Percentiles rank a stretch among this genome's conserved stretches.
Evolutionary conservation across 805 yeast species (phyloP).

Genomic region (Spathaspora passalidarum): DNA sequence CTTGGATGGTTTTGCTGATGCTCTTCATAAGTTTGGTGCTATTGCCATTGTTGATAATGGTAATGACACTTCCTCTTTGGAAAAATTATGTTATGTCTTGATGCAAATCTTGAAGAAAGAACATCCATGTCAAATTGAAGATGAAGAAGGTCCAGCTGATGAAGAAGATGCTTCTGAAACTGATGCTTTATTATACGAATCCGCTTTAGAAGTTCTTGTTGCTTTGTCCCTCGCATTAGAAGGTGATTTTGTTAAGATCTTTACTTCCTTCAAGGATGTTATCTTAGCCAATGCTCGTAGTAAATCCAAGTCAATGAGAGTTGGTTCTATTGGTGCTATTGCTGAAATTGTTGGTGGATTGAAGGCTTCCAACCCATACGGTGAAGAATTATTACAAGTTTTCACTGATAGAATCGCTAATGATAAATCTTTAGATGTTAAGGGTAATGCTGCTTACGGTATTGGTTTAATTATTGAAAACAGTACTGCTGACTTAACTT

Average conservation of each 20-base stretch:
- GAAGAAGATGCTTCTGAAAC: constrained; percentile 47
- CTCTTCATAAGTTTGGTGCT: constrained; percentile 69
- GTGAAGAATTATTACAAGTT: constrained; percentile 66
- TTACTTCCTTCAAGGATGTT: constrained; percentile 66
- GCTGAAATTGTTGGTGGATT: constrained; percentile 86
- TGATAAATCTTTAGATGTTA: constrained; percentile 80
- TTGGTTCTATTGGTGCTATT: constrained; percentile 80
- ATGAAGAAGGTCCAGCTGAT: constrained; percentile 62
- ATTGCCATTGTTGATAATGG: constrained; percentile 62
- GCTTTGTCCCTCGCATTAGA: constrained; percentile 75
- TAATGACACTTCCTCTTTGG: constrained; percentile 52
- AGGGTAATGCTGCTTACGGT: constrained; percentile 96
- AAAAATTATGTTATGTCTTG: constrained; percentile 66
- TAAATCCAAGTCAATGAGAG: constrained; percentile 69
- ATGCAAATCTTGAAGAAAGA: constrained; percentile 73
- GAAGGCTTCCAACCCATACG: constrained; percentile 61
- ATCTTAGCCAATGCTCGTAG: constrained; percentile 56
- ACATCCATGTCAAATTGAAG: constrained; percentile 77
- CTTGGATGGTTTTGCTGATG: constrained; percentile 69
- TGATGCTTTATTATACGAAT: constrained; percentile 71
- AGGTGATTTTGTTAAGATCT: constrained; percentile 70
- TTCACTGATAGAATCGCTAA: constrained; percentile 67
- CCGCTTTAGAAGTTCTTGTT: constrained; percentile 82
- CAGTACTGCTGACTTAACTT: constrained; percentile 55
- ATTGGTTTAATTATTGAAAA: constrained; percentile 70